Conservation (phyloP, 1,139 yeast genomes). For the Pichia sp. region DNA sequence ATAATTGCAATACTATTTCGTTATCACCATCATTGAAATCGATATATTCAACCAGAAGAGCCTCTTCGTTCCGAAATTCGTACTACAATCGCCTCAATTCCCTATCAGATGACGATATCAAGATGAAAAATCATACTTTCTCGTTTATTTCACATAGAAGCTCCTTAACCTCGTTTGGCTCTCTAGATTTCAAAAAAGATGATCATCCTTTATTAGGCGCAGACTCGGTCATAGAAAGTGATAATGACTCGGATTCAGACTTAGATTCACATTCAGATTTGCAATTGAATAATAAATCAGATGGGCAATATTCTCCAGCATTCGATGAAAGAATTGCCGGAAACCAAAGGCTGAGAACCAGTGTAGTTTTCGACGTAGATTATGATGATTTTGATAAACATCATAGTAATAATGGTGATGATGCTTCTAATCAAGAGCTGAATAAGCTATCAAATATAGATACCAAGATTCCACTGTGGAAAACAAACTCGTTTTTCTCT, state of each 20-base stretch:
- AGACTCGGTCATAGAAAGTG: neutral
- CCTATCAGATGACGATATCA: neutral
- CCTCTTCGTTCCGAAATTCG: constrained; percentile 2
- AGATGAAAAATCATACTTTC: neutral
- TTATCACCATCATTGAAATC: constrained; percentile 8
- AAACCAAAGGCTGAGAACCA: too few species aligned
- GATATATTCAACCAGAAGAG: constrained; percentile 4
- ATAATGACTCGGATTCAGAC: neutral
- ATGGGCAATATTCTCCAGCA: too few species aligned
- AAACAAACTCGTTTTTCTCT: too few species aligned
- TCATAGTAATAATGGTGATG: too few species aligned
- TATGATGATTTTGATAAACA: too few species aligned
- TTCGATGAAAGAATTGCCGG: too few species aligned
- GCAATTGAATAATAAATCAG: too few species aligned
- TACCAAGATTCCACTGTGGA: too few species aligned
- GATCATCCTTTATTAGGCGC: constrained; percentile 1
- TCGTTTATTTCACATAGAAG: neutral
- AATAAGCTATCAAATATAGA: too few species aligned
- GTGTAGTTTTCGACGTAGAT: too few species aligned
- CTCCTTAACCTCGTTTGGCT: neutral
- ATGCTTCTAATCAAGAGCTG: too few species aligned
- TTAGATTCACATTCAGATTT: too few species aligned
- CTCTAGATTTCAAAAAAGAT: neutral
- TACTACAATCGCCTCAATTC: neutral
- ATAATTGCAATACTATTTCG: neutral